Base-by-base conservation (phyloP, 2,329 filamentous ascomycete genomes). In the Cercospora sp. region DNA sequence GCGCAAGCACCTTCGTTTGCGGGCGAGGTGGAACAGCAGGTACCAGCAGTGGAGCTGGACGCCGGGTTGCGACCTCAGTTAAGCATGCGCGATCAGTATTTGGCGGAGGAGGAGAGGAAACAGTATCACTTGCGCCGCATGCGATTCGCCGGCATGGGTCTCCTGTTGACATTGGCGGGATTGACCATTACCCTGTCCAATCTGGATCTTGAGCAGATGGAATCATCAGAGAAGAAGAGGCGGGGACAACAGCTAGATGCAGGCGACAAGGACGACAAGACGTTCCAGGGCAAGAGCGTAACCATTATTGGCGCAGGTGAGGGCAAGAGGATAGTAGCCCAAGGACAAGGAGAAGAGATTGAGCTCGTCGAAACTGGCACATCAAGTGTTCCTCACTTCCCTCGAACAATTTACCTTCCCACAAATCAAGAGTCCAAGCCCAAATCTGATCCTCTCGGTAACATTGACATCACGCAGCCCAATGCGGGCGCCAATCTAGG, bases 361-460 rank as follows among this genome's bases (percentile, higher is more conserved):
- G 91, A 95, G 77, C 83, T 95, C 53, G 89, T 97, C 0, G 86
- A 90, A 16, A 97, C 93, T 0, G 93, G 93, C 13, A 93, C 94
- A 73, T 89, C 85, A 72, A 90, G 89, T n/a, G 87, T 97, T 3
- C 90, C 92, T 1, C 85, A 87, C 63, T 96, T 97, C 77, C 94
- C 94, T 2, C 87, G 89, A 66, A 89, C 86, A 2, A 86, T 97
- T 65, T 82, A 85, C 16, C 80, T 97, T 1, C 87, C 89, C 9
- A 79, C 83, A 6, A 78, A 80, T 32, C 70, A 76, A 74, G 65
- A 77, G 79, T 73, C 75, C 18, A 64, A 69, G 0, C 66, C 69
- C 5, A 62, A 40, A 12, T 51, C 62, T 34, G 67, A 66, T 43
- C 69, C 70, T 7, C 63, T 70, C 8, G 70, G 65, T 34, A 55